These are phyloP conservation scores for Scolecobasidium constrictum DNA, from an alignment of 2,329 filamentous ascomycete species.

Conservation along the genomic window DNA sequence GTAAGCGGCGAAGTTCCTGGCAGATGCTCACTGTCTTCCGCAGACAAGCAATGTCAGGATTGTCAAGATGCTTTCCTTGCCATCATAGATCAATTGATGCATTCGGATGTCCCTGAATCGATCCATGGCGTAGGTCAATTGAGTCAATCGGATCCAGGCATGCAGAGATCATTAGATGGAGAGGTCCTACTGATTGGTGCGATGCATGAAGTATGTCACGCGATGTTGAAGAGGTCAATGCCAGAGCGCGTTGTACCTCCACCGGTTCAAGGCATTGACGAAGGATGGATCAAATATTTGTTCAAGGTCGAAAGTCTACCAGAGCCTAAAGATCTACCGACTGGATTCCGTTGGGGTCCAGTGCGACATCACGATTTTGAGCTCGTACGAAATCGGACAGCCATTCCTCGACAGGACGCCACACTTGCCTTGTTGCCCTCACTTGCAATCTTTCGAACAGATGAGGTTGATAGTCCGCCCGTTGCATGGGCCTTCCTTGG, in stretches of 20 bases:
- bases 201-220: not conserved
- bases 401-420: constrained; percentile 43
- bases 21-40: constrained; percentile 1
- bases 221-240: too few species aligned
- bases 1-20: constrained; percentile 3
- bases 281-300: constrained; percentile 54
- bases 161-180: not conserved
- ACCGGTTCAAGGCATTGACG: too few species aligned
- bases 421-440: constrained; percentile 30
- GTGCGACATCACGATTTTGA: constrained; percentile 43
- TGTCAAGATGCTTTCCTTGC: constrained; percentile 5
- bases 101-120: not conserved
- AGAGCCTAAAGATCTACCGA: constrained; percentile 24
- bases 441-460: constrained; percentile 30
- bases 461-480: constrained; percentile 31
- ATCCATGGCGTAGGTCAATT: not conserved
- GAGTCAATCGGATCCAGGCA: not conserved
- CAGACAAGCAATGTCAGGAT: not conserved
- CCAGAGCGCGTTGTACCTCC: not conserved
- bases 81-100: not conserved
- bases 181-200: constrained; percentile 6
- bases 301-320: constrained; percentile 40
- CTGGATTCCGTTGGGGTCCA: constrained; percentile 45
- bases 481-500: constrained; percentile 57
- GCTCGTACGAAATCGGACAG: constrained; percentile 40